phyloP scores from a whole-genome alignment of 805 yeast species.

The Saccharomycopsis amapae region DNA sequence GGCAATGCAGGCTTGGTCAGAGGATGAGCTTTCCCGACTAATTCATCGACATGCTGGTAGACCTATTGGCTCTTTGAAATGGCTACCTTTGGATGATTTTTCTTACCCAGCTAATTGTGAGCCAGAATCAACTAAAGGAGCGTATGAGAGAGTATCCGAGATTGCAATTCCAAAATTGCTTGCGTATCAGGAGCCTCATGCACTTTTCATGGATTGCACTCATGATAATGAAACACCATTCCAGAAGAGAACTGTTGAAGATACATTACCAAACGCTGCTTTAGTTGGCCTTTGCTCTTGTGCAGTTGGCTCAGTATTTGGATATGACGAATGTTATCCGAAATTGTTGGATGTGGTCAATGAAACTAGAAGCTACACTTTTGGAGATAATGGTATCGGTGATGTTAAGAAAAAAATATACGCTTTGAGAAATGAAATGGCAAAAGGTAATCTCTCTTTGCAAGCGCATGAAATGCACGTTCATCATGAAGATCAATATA shows the following conservation, averaged over 20 bases:
- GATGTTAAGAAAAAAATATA: constrained; percentile 57
- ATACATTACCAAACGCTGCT: constrained; percentile 92
- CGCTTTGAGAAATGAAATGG: constrained; percentile 48
- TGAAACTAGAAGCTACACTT: constrained; percentile 60
- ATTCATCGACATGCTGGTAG: constrained; percentile 92
- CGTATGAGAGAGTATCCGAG: constrained; percentile 42
- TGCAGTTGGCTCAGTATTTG: constrained; percentile 90
- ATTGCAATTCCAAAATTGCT: constrained; percentile 61
- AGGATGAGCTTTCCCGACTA: constrained; percentile 74
- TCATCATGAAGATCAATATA: constrained; percentile 88
- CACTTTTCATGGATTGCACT: constrained; percentile 94
- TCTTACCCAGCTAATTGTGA: constrained; percentile 48
- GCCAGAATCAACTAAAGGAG: constrained; percentile 18
- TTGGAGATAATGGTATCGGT: constrained; percentile 57
- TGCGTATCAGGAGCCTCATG: constrained; percentile 75
- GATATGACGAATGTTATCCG: constrained; percentile 91
- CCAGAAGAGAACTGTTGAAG: constrained; percentile 88
- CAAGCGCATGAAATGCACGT: constrained; percentile 86
- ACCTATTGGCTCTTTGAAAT: constrained; percentile 86
- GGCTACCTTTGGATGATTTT: constrained; percentile 69
- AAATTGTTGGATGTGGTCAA: constrained; percentile 69
- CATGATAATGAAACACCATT: constrained; percentile 90
- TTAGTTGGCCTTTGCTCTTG: constrained; percentile 87
- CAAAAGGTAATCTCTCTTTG: constrained; percentile 37
- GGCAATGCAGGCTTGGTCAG: constrained; percentile 95